phyloP scores from a whole-genome alignment of 2,329 filamentous ascomycete genomes.

The Ophiocordyceps camponoti-rufipedis region DNA sequence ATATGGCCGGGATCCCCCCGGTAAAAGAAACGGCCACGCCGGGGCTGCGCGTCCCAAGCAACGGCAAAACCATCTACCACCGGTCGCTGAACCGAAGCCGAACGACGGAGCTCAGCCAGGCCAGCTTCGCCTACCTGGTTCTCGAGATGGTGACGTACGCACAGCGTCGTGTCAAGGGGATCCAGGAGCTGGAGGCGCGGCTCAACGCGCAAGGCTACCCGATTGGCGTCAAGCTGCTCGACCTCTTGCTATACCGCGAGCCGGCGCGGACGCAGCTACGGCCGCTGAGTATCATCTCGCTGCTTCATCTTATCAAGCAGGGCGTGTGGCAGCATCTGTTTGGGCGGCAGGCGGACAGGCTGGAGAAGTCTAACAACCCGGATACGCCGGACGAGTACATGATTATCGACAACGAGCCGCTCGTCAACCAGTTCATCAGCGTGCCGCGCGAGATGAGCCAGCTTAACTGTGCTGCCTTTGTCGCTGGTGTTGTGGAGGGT shows the following conservation, averaged over 20 bases:
- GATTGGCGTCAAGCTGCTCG: conserved; percentile 83
- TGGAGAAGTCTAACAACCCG: conserved; percentile 73
- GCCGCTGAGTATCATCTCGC: conserved; percentile 72
- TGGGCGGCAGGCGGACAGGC: conserved; percentile 70
- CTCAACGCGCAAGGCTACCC: conserved; percentile 85
- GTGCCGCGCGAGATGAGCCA: conserved; percentile 91
- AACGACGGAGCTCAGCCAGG: conserved; percentile 74
- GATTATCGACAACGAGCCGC: conserved; percentile 95
- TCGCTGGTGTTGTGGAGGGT: conserved; percentile 88
- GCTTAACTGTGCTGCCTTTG: conserved; percentile 90
- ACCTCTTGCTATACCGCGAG: conserved; percentile 80
- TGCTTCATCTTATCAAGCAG: conserved; percentile 90
- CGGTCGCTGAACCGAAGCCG: conserved; percentile 80
- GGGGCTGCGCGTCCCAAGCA: conserved; percentile 74
- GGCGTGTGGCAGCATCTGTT: conserved; percentile 88
- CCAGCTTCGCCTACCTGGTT: conserved; percentile 92
- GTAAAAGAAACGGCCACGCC: conserved; percentile 14
- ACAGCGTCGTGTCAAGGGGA: conserved; percentile 74
- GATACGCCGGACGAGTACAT: conserved; percentile 90
- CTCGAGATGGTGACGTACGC: conserved; percentile 94
- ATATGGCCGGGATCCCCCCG: not conserved
- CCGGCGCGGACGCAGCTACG: conserved; percentile 51
- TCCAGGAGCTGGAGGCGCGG: conserved; percentile 81
- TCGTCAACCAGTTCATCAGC: conserved; percentile 86
- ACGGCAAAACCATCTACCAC: conserved; percentile 96